phyloP scores from a whole-genome alignment of 805 yeast species.

The Candida schatavii region DNA sequence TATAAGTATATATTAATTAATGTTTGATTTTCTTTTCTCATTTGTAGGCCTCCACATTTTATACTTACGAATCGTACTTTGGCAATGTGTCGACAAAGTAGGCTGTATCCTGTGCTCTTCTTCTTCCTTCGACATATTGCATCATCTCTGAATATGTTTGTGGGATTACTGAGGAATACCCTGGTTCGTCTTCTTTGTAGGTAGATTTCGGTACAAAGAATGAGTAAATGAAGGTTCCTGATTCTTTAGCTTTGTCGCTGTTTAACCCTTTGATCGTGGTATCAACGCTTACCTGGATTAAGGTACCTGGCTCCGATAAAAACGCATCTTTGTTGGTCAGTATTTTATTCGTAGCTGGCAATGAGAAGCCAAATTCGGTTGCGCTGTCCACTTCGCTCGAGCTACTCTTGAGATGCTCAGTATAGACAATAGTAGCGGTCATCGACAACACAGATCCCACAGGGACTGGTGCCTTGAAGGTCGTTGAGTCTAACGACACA shows the following conservation, averaged over 20 bases:
- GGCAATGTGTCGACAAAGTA: conserved; percentile 48
- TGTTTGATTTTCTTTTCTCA: no score
- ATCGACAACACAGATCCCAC: conserved; percentile 87
- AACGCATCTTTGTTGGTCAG: conserved; percentile 53
- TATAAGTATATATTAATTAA: no score
- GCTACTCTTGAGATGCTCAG: conserved; percentile 66
- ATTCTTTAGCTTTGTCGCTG: conserved; percentile 57
- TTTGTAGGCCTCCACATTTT: no score
- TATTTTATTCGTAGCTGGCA: conserved; percentile 57
- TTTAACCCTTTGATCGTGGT: conserved; percentile 72
- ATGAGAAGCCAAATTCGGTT: conserved; percentile 48
- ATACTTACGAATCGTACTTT: conserved; percentile 5
- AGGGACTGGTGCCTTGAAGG: conserved; percentile 92
- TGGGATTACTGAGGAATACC: conserved; percentile 78
- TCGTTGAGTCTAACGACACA: conserved; percentile 84
- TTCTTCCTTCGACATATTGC: conserved; percentile 83
- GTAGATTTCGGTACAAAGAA: conserved; percentile 74
- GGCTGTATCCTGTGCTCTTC: conserved; percentile 85
- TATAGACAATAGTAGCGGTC: conserved; percentile 80
- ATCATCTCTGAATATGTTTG: conserved; percentile 90
- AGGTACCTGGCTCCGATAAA: conserved; percentile 75
- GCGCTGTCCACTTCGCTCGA: conserved; percentile 23
- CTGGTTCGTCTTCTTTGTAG: conserved; percentile 42
- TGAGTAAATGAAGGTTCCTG: conserved; percentile 87
- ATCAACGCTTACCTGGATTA: conserved; percentile 86